These are phyloP conservation scores for Pythium chondricola DNA, from an alignment of 352 stramenopile genomes.

Conservation along the genomic window DNA sequence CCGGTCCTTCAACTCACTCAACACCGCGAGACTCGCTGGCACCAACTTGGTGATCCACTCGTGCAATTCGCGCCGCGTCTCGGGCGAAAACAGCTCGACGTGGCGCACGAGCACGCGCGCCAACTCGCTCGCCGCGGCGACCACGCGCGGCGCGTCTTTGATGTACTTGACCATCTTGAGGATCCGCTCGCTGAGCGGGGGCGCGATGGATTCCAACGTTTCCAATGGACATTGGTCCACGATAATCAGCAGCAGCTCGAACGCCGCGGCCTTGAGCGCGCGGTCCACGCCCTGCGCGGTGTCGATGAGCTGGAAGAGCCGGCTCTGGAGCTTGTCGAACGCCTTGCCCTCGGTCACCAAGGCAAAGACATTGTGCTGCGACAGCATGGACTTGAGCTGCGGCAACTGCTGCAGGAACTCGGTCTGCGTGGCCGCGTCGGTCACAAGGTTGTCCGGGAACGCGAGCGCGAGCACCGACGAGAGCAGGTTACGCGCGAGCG, in stretches of 20 bases:
- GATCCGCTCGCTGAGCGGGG: constrained; percentile 57
- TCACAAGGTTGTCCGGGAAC: constrained; percentile 50
- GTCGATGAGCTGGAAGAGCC: constrained; percentile 56
- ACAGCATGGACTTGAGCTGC: constrained; percentile 39
- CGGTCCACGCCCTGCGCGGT: constrained; percentile 23
- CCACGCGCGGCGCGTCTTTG: constrained; percentile 23
- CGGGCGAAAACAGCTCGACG: constrained; percentile 42
- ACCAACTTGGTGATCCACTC: constrained; percentile 59
- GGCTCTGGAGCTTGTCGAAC: constrained; percentile 64
- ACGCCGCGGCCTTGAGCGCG: constrained; percentile 36
- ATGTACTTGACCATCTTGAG: constrained; percentile 66
- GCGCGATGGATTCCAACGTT: constrained; percentile 41
- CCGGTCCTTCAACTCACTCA: constrained; percentile 28
- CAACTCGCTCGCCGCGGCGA: constrained; percentile 37
- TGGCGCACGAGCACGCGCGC: constrained; percentile 37
- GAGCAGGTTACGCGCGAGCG: constrained; percentile 72
- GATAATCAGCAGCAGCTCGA: constrained; percentile 52
- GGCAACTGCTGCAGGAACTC: constrained; percentile 45
- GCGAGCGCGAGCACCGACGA: constrained; percentile 69
- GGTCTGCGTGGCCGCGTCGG: constrained; percentile 27
- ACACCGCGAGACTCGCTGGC: constrained; percentile 36
- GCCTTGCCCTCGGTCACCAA: constrained; percentile 69
- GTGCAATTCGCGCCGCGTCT: constrained; percentile 53
- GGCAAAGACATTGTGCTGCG: constrained; percentile 70
- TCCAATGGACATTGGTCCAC: constrained; percentile 55